Conservation (phyloP, 257 asterid genomes). For the Gentiana straminea region DNA sequence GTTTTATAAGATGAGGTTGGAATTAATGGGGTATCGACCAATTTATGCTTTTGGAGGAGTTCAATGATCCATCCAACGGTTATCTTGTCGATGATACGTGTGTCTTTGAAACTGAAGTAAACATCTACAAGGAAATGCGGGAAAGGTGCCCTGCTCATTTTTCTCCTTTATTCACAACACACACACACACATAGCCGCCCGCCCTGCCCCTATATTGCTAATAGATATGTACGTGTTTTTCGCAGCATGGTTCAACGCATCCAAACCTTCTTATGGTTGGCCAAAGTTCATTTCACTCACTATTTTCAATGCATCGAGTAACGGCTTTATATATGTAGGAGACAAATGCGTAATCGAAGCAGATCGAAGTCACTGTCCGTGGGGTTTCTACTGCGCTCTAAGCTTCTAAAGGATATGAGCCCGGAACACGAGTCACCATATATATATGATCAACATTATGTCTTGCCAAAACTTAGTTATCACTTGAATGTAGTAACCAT, state of each 20-base stretch:
- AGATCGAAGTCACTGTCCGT: constrained; percentile 35
- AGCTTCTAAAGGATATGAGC: no score
- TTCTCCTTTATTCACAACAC: neutral
- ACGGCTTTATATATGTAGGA: constrained; percentile 24
- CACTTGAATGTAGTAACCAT: no score
- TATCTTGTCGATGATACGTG: no score
- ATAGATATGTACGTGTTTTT: neutral
- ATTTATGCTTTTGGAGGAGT: constrained; percentile 34
- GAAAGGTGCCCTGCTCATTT: constrained; percentile 27
- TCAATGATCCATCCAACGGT: no score
- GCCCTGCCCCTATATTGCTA: neutral
- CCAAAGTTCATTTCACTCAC: constrained; percentile 36
- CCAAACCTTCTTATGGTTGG: constrained; percentile 44
- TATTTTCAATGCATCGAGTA: constrained; percentile 18
- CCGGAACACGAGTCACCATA: no score
- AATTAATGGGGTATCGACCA: constrained; percentile 40
- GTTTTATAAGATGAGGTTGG: constrained; percentile 41
- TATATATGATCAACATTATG: no score
- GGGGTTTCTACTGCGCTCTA: constrained; percentile 32
- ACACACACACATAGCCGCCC: no score
- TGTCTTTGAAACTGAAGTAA: constrained; percentile 35
- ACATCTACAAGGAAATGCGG: constrained; percentile 33
- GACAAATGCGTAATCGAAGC: constrained; percentile 45
- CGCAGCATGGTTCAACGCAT: constrained; percentile 65
- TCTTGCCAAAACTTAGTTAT: no score